Evolutionary conservation across 2,329 filamentous ascomycete species (phyloP).

Genomic region (Bisporella sp.): DNA sequence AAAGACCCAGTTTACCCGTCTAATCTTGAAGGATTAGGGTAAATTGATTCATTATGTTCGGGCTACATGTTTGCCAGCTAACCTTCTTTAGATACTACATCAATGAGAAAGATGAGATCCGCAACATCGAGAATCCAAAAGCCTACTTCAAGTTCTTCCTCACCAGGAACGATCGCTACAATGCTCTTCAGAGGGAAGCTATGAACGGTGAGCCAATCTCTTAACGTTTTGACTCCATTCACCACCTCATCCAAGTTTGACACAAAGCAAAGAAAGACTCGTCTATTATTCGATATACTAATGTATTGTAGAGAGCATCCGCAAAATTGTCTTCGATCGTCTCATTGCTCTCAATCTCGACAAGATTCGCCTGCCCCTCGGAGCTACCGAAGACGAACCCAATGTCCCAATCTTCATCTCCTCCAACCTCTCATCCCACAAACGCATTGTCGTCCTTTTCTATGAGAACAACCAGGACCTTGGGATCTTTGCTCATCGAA

Average conservation of each 20-base stretch:
- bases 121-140: conserved; percentile 59
- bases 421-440: conserved; percentile 44
- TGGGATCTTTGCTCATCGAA: conserved; percentile 66
- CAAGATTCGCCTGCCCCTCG: conserved; percentile 55
- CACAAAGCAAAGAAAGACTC: background rate
- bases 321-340: conserved; percentile 53
- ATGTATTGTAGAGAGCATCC: conserved; percentile 48
- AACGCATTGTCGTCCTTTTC: conserved; percentile 66
- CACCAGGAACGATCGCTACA: conserved; percentile 68
- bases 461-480: conserved; percentile 67
- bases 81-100: conserved; percentile 60
- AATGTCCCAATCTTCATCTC: conserved; percentile 66
- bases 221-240: conserved; percentile 2
- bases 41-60: conserved; percentile 20
- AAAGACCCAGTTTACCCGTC: conserved; percentile 58
- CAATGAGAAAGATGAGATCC: conserved; percentile 68
- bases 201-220: conserved; percentile 54
- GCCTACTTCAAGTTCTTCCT: conserved; percentile 69
- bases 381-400: conserved; percentile 38
- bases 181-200: conserved; percentile 65
- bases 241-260: background rate
- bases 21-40: conserved; percentile 68
- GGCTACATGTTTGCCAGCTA: conserved; percentile 5
- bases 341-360: conserved; percentile 54
- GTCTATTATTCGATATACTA: too few relatives aligned